Evolutionary conservation across 371 early-diverging fungal genomes (phyloP).

Genomic region (Mortierella sp.): DNA sequence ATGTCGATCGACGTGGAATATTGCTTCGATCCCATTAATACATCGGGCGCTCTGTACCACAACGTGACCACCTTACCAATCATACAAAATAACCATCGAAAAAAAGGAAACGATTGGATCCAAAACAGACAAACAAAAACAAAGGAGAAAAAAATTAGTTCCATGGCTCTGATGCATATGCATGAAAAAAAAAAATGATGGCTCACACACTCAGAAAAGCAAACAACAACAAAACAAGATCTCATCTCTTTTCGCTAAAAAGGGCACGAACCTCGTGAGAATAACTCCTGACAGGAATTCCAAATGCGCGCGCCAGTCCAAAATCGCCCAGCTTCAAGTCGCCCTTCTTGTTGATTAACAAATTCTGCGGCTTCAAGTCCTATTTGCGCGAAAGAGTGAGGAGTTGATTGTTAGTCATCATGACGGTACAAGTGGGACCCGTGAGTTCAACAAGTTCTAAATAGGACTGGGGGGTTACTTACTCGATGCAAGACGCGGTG

Average conservation of each 20-base stretch:
- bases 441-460: background rate
- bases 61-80: conserved; percentile 81
- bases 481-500: conserved; percentile 85
- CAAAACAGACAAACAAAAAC: no score
- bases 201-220: background rate
- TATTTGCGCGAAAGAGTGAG: conserved; percentile 26
- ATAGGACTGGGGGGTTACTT: conserved; percentile 18
- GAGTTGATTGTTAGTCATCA: background rate
- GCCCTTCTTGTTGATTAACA: conserved; percentile 85
- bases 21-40: conserved; percentile 97
- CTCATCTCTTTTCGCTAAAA: background rate
- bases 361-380: conserved; percentile 91
- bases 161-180: conserved; percentile 9
- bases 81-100: background rate
- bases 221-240: background rate
- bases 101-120: conserved; percentile 12
- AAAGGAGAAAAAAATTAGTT: conserved; percentile 4
- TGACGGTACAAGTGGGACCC: background rate
- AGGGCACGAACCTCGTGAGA: conserved; percentile 91
- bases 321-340: conserved; percentile 98
- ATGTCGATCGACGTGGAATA: conserved; percentile 99
- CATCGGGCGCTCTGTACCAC: conserved; percentile 99
- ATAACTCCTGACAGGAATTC: conserved; percentile 96
- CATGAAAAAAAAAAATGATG: background rate
- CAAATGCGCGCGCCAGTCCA: conserved; percentile 97